These are phyloP conservation scores for Perkinsus marinus DNA, from an alignment of 169 alveolate genomes.

Conservation along the genomic window DNA sequence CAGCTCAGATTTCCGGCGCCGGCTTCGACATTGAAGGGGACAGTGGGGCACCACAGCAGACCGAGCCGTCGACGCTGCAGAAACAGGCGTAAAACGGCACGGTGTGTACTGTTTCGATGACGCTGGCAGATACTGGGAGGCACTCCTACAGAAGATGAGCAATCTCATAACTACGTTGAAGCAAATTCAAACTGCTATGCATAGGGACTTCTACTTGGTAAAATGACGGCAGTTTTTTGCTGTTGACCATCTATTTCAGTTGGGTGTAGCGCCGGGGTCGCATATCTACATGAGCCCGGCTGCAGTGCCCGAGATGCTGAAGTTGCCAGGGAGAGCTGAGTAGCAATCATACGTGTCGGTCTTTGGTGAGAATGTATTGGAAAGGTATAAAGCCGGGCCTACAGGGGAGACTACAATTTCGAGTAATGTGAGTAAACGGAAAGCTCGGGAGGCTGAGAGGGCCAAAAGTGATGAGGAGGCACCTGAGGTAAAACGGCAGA, in stretches of 20 bases:
- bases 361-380: neutral
- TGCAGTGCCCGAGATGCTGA: neutral
- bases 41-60: neutral
- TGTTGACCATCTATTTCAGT: neutral
- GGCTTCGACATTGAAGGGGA: neutral
- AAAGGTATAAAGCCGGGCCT: neutral
- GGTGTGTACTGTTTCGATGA: neutral
- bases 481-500: neutral
- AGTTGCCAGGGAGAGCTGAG: neutral
- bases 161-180: neutral
- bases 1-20: neutral
- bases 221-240: neutral
- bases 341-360: neutral
- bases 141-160: neutral
- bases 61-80: neutral
- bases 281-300: neutral
- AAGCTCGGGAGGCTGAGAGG: neutral
- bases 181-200: neutral
- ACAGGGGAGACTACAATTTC: neutral
- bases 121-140: neutral
- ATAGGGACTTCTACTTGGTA: neutral
- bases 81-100: neutral
- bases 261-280: neutral
- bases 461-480: neutral
- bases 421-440: neutral